A percentile compares a stretch with the other conserved stretches of the same genome.
phyloP scores from a whole-genome alignment of 169 alveolate species.

The Cryptosporidium meleagridis region DNA sequence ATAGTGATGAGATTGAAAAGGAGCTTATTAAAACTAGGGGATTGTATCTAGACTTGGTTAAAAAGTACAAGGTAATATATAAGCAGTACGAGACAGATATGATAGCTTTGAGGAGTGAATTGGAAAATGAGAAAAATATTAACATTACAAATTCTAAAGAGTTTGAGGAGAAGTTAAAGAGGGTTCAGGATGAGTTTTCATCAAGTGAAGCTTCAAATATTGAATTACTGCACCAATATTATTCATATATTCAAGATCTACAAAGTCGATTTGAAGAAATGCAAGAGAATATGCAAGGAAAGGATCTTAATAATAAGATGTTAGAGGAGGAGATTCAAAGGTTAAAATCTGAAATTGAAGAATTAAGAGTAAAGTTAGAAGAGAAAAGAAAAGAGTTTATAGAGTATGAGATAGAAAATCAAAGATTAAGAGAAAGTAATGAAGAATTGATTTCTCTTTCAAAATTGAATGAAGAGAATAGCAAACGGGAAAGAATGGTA shows the following conservation, averaged over 20 bases:
- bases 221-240: conserved; percentile 46
- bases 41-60: conserved; percentile 7
- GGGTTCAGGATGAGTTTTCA: conserved; percentile 17
- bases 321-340: conserved; percentile 4
- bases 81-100: conserved; percentile 69
- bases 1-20: conserved; percentile 61
- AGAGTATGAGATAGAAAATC: not conserved
- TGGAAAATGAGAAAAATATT: conserved; percentile 55
- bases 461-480: not conserved
- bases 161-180: conserved; percentile 25
- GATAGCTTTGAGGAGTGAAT: conserved; percentile 53
- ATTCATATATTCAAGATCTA: conserved; percentile 38
- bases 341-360: not conserved
- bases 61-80: conserved; percentile 41
- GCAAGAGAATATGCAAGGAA: not conserved
- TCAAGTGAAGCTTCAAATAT: conserved; percentile 35
- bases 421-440: not conserved
- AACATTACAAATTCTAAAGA: conserved; percentile 39
- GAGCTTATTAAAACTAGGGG: conserved; percentile 28
- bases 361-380: not conserved
- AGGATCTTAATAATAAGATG: not conserved
- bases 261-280: conserved; percentile 25
- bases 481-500: not conserved
- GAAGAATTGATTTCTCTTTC: conserved; percentile 9
- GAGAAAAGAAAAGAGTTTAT: not conserved